Evolutionary conservation across 2,329 filamentous ascomycete genomes (phyloP), one percentile per base, ranked within the genome.

Genomic region (Colletotrichum karsti): DNA sequence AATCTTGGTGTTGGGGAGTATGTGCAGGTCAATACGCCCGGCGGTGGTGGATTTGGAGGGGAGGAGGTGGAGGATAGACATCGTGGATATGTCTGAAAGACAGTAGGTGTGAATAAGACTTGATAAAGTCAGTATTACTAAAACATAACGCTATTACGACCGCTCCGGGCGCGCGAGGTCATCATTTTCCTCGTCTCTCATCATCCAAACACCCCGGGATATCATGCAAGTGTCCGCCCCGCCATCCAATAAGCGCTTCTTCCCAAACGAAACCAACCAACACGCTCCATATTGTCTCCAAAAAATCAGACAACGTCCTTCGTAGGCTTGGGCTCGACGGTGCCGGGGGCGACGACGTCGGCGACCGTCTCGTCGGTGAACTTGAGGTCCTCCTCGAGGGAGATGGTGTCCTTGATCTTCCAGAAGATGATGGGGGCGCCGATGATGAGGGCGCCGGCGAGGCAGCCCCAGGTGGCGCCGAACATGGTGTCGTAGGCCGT

Each of bases 281-380:
- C n/a, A n/a, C n/a, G n/a, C 13, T 35, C 30, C 30, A 35, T 20
- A 13, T 7, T 41, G 12, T 41, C n/a, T 41, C 30, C 3, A 53
- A 3, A 33, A 20, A 13, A 28, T 67, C 8, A 67, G 12, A 44
- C 64, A 15, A 58, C 65, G 24, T 68, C 60, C 37, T 48, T 58
- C 1, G 37, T 54, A 6, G 55, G 46, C 60, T 65, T 58, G 37
- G 30, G 22, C 13, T 62, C 55, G 15, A 62, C n/a, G 5, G 66
- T 67, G n/a, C 66, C 74, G 3, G 70, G 65, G 8, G 77, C 75
- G 12, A 79, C 76, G 13, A 97, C 91, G 72, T 97, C 93, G 26
- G 87, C 88, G 15, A 91, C 75, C 0, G 92, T 96, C 86, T 96
- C 93, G 75, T 97, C 94, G 20, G 92, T 93, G 78, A 94, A 95